Base-by-base conservation (phyloP, 352 stramenopile genomes). In the Discostella stelligera region DNA sequence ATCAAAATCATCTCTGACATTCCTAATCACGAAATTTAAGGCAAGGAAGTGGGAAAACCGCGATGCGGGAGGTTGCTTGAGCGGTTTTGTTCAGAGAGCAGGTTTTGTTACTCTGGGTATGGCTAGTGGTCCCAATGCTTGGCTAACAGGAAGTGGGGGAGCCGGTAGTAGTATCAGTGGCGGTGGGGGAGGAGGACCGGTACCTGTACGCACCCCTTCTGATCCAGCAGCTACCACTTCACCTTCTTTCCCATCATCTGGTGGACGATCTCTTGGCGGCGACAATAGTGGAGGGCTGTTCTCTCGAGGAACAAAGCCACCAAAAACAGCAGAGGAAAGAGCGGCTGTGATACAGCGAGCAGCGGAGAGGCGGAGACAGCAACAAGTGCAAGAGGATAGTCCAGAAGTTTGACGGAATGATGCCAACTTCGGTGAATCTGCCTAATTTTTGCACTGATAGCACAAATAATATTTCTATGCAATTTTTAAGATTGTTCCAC, bases 261-360 rank as follows among this genome's bases (percentile, higher is more conserved):
- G 81, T 56, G 81, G 84, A 55, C 69, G 77, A 65, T 74, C 73
- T 14, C 74, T 89, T 58, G 81, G 81, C 41, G 66, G 81, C 23
- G 59, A 61, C 5, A 20, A 66, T 50, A 41, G 58, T 18, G 59
- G 62, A 60, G 75, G 75, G 37, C 53, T 83, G 32, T 71, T 84
- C 25, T 81, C 77, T 14, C 37, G 77, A 66, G 77, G 71, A 13
- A 75, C 27, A 0, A 84, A 81, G 49, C 6, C 58, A 9, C 71
- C 77, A 27, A 84, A 84, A 64, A 81, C 77, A 61, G 32, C 65
- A 20, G 77, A 84, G 48, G 77, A 84, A 70, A 63, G 77, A 66
- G 77, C 77, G 52, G 77, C 77, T 37, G 56, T 84, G 18, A 39
- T 84, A 10, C 65, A 84, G 44, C 50, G 77, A 71, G 77, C 71